Percentiles rank a stretch among this genome's conserved stretches.
These are phyloP conservation scores for Reutealis trisperma DNA, from an alignment of 345 rosid species.

Conservation along the genomic window DNA sequence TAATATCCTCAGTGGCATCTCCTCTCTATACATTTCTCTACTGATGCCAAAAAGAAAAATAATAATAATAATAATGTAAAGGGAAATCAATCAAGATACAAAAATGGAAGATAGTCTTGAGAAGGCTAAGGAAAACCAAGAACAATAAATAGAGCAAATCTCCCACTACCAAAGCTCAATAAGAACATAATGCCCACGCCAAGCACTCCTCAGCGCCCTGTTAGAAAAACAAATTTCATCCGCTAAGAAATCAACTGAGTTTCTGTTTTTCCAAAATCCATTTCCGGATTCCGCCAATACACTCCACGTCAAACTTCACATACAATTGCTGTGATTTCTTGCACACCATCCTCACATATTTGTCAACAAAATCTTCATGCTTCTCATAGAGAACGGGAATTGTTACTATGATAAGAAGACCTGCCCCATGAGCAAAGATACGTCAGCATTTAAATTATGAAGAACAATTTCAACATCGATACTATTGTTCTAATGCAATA, in stretches of 20 bases:
- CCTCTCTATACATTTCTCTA: conserved; percentile 4
- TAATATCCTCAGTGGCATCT: neutral
- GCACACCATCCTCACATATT: conserved; percentile 31
- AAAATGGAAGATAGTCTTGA: conserved; percentile 35
- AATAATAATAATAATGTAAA: too few species aligned
- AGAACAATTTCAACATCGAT: neutral
- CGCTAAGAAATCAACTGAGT: conserved; percentile 41
- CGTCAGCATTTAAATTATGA: neutral
- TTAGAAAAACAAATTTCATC: conserved; percentile 4
- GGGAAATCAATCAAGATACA: neutral
- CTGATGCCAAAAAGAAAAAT: neutral
- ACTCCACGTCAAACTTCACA: conserved; percentile 42
- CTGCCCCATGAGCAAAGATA: conserved; percentile 38
- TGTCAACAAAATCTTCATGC: conserved; percentile 55
- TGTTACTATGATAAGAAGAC: conserved; percentile 61
- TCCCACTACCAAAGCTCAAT: conserved; percentile 22
- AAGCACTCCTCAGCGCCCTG: conserved; percentile 7
- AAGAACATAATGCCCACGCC: conserved; percentile 3
- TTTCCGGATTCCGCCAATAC: conserved; percentile 37
- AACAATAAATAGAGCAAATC: neutral
- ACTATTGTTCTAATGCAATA: neutral
- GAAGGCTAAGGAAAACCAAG: neutral
- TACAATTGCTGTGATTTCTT: conserved; percentile 42
- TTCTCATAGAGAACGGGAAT: conserved; percentile 81
- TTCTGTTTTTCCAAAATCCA: conserved; percentile 61